phyloP scores from a whole-genome alignment of 2,329 filamentous ascomycete genomes.

The Claviceps sp. region DNA sequence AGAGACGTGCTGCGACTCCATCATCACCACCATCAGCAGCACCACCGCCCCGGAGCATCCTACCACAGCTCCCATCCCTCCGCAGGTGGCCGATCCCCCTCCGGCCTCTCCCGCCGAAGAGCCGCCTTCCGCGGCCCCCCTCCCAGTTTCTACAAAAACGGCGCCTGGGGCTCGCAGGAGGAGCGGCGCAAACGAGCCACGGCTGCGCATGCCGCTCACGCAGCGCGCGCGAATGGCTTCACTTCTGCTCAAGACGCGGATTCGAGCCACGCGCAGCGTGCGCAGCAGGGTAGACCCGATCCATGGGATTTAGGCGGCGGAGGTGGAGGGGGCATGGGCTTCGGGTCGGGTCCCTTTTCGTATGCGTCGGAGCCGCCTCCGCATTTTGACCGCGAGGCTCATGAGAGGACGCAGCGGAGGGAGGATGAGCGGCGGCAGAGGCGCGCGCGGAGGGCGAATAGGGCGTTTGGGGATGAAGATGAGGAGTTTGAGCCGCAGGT shows the following conservation, averaged over 20 bases:
- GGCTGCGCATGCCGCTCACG: slow-evolving; percentile 13
- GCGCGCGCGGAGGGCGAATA: slow-evolving; percentile 12
- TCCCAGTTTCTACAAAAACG: slow-evolving; percentile 73
- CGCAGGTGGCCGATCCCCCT: slow-evolving; percentile 64
- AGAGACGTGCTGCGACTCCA: slow-evolving; percentile 42
- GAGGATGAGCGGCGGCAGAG: slow-evolving; percentile 37
- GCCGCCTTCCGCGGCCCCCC: slow-evolving; percentile 73
- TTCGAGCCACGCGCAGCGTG: not conserved
- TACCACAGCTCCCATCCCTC: slow-evolving; percentile 42
- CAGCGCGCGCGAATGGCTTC: not conserved
- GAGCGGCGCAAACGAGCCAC: slow-evolving; percentile 45
- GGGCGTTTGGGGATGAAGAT: slow-evolving; percentile 25
- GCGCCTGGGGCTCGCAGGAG: slow-evolving; percentile 58
- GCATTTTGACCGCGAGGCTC: slow-evolving; percentile 65
- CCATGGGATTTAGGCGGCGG: too few relatives aligned
- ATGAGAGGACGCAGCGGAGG: slow-evolving; percentile 59
- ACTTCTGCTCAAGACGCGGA: not conserved
- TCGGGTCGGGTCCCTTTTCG: slow-evolving; percentile 40
- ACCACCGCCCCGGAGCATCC: slow-evolving; percentile 26
- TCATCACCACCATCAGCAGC: slow-evolving; percentile 16
- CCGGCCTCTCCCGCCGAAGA: slow-evolving; percentile 64
- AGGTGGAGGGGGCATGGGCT: slow-evolving; percentile 38
- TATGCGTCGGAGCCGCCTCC: slow-evolving; percentile 33
- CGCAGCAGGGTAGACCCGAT: too few relatives aligned
- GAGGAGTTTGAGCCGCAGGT: slow-evolving; percentile 28